Conservation (phyloP, 352 stramenopile genomes). For the Aphanomyces invadans region DNA sequence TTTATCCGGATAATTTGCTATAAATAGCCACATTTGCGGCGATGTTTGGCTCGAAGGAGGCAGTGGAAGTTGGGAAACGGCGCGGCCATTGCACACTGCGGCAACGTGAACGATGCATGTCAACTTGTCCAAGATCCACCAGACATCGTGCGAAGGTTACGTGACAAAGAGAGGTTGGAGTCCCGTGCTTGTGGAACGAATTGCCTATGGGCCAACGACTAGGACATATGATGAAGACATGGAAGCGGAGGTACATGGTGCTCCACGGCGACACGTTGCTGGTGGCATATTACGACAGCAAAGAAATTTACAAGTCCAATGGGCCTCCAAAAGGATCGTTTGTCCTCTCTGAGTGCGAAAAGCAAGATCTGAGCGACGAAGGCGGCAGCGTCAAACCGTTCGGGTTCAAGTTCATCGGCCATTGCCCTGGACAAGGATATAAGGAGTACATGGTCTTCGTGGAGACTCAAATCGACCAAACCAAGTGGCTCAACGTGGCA, state of each 20-base stretch:
- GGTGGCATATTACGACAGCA: constrained; percentile 73
- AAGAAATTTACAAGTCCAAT: constrained; percentile 35
- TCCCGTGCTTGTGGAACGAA: background rate
- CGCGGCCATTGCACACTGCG: background rate
- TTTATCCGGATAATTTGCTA: background rate
- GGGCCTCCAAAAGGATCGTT: constrained; percentile 52
- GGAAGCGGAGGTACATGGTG: constrained; percentile 68
- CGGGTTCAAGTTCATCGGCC: constrained; percentile 78
- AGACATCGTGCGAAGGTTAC: constrained; percentile 77
- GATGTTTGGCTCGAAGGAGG: too few species aligned
- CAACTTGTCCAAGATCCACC: constrained; percentile 31
- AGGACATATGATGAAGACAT: constrained; percentile 75
- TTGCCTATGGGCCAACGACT: background rate
- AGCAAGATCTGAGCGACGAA: constrained; percentile 69
- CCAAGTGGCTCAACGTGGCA: constrained; percentile 74
- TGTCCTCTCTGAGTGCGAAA: constrained; percentile 66
- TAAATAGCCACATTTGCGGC: background rate
- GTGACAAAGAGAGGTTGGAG: constrained; percentile 62
- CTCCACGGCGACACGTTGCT: constrained; percentile 60
- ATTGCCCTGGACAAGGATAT: constrained; percentile 65
- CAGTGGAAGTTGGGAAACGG: background rate
- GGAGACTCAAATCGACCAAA: constrained; percentile 47
- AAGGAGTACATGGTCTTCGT: constrained; percentile 77
- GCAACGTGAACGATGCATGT: constrained; percentile 56
- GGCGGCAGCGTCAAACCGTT: constrained; percentile 65